Evolutionary conservation across 148 eudicot genomes (phyloP), one percentile per base, ranked within the genome.

Genomic region (Persicaria tinctoria): DNA sequence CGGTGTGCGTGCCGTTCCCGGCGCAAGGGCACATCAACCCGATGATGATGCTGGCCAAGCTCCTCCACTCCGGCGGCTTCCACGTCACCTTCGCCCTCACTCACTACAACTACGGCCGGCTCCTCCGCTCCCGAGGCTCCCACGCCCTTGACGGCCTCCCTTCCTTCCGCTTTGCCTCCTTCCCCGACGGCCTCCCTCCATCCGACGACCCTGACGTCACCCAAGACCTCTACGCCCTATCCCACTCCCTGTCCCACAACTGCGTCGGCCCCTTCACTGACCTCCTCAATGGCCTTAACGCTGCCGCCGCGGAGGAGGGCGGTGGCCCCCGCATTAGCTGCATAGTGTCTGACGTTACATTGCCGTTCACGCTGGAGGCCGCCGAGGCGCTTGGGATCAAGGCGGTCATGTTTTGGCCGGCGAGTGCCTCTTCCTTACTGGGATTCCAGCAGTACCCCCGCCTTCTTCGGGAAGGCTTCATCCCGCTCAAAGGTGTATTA

Each of bases 181-280:
- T 87, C 4, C 73, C 84, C 2, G 87, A 87, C n/a, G 86, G 90
- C 12, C 44, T 87, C 13, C 84, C 86, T 0, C 77, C 74, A 0
- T 49, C 72, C 0, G 55, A 48, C 1, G 78, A 32, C 41, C 2
- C 66, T 0, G 82, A 84, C 47, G 46, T 75, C 49, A 76, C 84
- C 5, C 85, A 80, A 55, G 76, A 79, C 55, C 49, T 78, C 56
- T 70, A 45, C 3, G 45, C 72, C n/a, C 71, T 81, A 0, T 81
- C 63, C 60, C 1, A 11, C 44, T 76, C 79, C 70, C 75, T 76
- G 1, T 74, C 49, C 44, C 63, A 4, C 1, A 16, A 76, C 20
- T 68, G 78, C 71, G 68, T 77, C 3, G 59, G 56, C 4, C 84
- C 81, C 4, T 78, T 87, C 11, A 83, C 32, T 59, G 79, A 81